These are phyloP conservation scores for Phytophthora meadii DNA, from an alignment of 352 stramenopile genomes.

Conservation along the genomic window DNA sequence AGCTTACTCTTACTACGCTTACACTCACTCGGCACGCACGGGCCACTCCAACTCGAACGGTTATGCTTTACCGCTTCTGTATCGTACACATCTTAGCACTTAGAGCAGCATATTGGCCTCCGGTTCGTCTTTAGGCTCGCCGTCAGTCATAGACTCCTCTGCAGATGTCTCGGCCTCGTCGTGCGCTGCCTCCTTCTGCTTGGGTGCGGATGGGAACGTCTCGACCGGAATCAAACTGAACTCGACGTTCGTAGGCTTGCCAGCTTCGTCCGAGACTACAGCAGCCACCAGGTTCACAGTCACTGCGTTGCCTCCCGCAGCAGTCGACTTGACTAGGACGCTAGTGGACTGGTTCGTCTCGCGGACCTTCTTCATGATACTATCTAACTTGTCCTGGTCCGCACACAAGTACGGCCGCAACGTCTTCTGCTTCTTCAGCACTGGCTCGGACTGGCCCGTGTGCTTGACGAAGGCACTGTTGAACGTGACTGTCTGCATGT, in stretches of 20 bases:
- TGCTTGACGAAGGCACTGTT: slow-evolving; percentile 69
- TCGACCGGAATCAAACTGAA: slow-evolving; percentile 64
- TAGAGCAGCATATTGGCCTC: slow-evolving; percentile 27
- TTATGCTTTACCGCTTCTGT: not conserved
- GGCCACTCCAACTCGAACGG: slow-evolving; percentile 27
- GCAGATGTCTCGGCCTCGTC: slow-evolving; percentile 45
- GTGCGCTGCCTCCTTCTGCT: not conserved
- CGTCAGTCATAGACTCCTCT: slow-evolving; percentile 41
- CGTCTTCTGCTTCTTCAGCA: slow-evolving; percentile 69
- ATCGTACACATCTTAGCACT: slow-evolving; percentile 27
- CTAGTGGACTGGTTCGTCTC: slow-evolving; percentile 55
- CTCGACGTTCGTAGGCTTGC: slow-evolving; percentile 67
- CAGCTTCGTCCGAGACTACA: slow-evolving; percentile 52
- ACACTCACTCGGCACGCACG: slow-evolving; percentile 35
- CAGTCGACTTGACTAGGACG: slow-evolving; percentile 40
- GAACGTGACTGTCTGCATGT: slow-evolving; percentile 62
- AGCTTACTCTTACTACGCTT: slow-evolving; percentile 41
- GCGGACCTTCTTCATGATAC: slow-evolving; percentile 52
- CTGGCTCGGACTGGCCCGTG: slow-evolving; percentile 51
- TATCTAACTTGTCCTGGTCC: slow-evolving; percentile 51
- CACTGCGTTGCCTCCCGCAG: slow-evolving; percentile 31
- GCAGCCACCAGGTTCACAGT: slow-evolving; percentile 58
- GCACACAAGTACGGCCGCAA: slow-evolving; percentile 58
- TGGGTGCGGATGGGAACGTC: not conserved
- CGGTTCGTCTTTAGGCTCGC: slow-evolving; percentile 29